Evolutionary conservation across 2,329 filamentous ascomycete genomes (phyloP).

Genomic region (Talaromyces sp.): DNA sequence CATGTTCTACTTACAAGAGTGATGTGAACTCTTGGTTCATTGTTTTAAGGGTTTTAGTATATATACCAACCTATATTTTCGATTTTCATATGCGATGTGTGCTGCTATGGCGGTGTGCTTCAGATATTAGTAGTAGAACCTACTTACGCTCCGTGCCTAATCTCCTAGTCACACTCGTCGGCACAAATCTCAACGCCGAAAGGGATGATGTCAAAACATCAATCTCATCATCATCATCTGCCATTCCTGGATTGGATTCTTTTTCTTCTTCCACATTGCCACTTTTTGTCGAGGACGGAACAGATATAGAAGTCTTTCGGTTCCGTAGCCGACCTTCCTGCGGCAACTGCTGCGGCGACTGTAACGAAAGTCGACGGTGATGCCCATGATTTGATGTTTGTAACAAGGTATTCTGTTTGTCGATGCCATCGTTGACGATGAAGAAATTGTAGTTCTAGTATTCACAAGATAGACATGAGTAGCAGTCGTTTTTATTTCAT

Average conservation of each 20-base stretch:
- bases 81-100: not conserved
- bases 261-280: not conserved
- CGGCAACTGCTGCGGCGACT: constrained; percentile 27
- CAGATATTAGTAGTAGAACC: not conserved
- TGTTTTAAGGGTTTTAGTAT: not conserved
- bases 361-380: constrained; percentile 35
- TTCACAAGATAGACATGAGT: not conserved
- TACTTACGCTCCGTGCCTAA: constrained; percentile 21
- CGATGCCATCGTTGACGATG: constrained; percentile 84
- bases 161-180: constrained; percentile 38
- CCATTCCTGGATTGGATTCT: not conserved
- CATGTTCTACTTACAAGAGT: not conserved
- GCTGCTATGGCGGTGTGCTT: not conserved
- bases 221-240: constrained; percentile 24
- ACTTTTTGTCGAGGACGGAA: not conserved
- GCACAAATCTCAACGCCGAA: constrained; percentile 45
- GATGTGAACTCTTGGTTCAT: not conserved
- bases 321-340: constrained; percentile 34
- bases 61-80: not conserved
- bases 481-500: not conserved
- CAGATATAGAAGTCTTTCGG: constrained; percentile 30
- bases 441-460: constrained; percentile 74
- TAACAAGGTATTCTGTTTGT: constrained; percentile 75
- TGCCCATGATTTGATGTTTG: constrained; percentile 36
- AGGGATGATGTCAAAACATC: constrained; percentile 41